These are phyloP conservation scores for Ensete ventricosum DNA, from an alignment of 176 grass and related monocot species.

Conservation along the genomic window DNA sequence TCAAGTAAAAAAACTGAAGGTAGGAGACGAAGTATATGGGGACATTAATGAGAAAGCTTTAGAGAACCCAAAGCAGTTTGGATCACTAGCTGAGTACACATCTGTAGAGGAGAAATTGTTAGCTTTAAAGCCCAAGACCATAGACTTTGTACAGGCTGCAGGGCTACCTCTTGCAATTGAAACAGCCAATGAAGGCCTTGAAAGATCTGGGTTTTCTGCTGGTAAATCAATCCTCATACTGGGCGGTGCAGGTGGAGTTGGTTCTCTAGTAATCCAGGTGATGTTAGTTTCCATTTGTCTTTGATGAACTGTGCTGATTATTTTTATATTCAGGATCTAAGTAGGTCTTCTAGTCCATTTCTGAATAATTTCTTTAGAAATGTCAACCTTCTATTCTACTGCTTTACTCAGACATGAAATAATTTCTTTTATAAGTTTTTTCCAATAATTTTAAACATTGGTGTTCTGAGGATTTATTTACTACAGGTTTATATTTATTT, in stretches of 20 bases:
- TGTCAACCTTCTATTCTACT: neutral
- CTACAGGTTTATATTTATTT: too few relatives aligned
- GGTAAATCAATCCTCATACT: slow-evolving; percentile 79
- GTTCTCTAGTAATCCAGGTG: slow-evolving; percentile 82
- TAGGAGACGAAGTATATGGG: slow-evolving; percentile 92
- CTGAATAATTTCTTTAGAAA: neutral
- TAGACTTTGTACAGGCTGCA: slow-evolving; percentile 69
- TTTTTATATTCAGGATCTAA: neutral
- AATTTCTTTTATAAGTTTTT: too few relatives aligned
- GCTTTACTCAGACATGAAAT: too few relatives aligned
- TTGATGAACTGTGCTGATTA: neutral
- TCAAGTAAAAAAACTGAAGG: slow-evolving; percentile 49
- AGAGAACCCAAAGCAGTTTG: slow-evolving; percentile 68
- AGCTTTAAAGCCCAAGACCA: slow-evolving; percentile 51
- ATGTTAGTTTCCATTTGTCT: neutral
- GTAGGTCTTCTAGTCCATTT: neutral
- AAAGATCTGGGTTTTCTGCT: slow-evolving; percentile 42
- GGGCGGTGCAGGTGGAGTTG: slow-evolving; percentile 76
- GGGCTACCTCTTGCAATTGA: slow-evolving; percentile 51
- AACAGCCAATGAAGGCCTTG: slow-evolving; percentile 63
- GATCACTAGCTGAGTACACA: slow-evolving; percentile 77
- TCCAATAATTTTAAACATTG: too few relatives aligned
- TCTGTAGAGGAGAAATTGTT: slow-evolving; percentile 84
- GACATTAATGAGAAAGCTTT: slow-evolving; percentile 83
- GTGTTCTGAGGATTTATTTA: too few relatives aligned